Evolutionary conservation across 768 basidiomycete genomes (phyloP).

Genomic region (Auricularia sp.): DNA sequence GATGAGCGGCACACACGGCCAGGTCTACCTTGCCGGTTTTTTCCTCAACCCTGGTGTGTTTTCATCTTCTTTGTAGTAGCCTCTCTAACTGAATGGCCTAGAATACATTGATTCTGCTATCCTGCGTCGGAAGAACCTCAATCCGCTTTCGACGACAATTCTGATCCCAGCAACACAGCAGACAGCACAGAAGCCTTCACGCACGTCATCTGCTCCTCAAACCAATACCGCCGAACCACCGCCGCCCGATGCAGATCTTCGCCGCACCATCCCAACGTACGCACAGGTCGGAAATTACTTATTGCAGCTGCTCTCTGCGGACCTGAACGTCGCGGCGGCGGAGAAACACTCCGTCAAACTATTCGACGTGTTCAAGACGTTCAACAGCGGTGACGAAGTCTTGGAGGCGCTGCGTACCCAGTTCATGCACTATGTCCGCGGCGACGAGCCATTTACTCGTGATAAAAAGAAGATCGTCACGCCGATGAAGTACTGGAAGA

Average conservation of each 20-base stretch:
- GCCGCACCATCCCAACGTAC: conserved; percentile 12
- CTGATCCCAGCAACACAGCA: conserved; percentile 12
- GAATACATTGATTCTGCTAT: conserved; percentile 14
- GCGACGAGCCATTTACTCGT: conserved; percentile 12
- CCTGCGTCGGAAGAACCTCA: conserved; percentile 16
- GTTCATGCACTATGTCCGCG: conserved; percentile 9
- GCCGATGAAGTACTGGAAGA: conserved; percentile 5
- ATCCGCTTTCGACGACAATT: conserved; percentile 13
- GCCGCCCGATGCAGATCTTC: conserved; percentile 18
- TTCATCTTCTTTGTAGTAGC: conserved; percentile 8
- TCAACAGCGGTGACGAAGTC: neutral
- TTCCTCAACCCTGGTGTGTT: conserved; percentile 25
- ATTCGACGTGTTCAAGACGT: neutral
- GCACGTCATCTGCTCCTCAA: no score
- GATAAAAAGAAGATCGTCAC: neutral
- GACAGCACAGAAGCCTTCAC: no score
- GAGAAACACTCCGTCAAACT: neutral
- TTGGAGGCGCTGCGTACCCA: conserved; percentile 4
- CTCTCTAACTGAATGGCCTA: neutral
- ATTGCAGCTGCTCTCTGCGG: conserved; percentile 7
- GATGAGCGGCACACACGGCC: conserved; percentile 17
- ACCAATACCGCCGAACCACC: conserved; percentile 13
- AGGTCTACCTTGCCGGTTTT: conserved; percentile 22
- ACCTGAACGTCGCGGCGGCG: conserved; percentile 8
- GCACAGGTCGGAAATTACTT: conserved; percentile 6